Base-by-base conservation (phyloP, 257 asterid genomes). In the Nicotiana sylvestris region DNA sequence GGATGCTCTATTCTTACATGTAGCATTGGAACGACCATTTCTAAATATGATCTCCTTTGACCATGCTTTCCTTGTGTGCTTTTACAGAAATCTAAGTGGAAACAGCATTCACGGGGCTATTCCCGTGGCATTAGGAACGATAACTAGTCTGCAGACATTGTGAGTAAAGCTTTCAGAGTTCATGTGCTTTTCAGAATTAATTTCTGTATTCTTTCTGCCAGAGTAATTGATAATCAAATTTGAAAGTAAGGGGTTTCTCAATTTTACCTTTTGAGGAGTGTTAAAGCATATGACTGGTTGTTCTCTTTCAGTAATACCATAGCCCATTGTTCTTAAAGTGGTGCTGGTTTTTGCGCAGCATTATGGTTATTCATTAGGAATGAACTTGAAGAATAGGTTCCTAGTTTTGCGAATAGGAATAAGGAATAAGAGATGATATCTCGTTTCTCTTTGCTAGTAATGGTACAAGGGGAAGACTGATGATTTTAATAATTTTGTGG, bases 61-160 rank as follows among this genome's bases (percentile, higher is more conserved):
- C 65, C 80, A 29, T 76, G 80, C 29, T 51, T 46, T 62, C 65
- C 53, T 78, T 82, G 60, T 82, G 27, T 3, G 5, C 15, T 76
- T 84, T 72, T 83, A 74, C 96, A 96, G 99, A 91, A 96, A 96
- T 84, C 88, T 96, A 89, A 94, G 98, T 35, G 96, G 98, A 57
- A 94, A 96, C 90, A 89, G 96, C 90, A 91, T 94, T 81, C 87
- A 92, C 46, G 98, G 98, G 76, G 86, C 29, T 78, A 93, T 96
- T 86, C 98, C 99, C 21, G 88, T 95, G 7, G 88, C 98, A 51
- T 91, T 96, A 77, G 99, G 98, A 83, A 83, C 86, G 56, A 80
- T 96, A 85, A 72, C 89, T 76, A 84, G 88, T 85, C 86, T 96
- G 67, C 94, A 94, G 87, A 91, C 80, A 83, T 81, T 94, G 99